phyloP scores from a whole-genome alignment of 2,329 filamentous ascomycete genomes.

The Ceratocystis alfenasii region DNA sequence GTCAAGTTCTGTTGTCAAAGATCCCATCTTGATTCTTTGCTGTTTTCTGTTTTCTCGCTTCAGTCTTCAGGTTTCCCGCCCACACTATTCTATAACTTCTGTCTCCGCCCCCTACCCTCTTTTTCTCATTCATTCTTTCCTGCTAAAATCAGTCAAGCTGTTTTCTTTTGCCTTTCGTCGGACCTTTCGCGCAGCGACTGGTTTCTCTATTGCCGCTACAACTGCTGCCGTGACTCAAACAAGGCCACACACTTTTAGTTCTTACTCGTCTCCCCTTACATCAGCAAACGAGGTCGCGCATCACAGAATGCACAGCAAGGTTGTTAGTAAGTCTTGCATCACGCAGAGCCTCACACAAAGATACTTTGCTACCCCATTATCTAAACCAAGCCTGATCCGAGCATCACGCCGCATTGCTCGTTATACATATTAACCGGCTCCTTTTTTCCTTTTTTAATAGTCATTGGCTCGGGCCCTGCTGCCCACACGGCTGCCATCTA shows the following conservation, averaged over 20 bases:
- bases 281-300: constrained; percentile 2
- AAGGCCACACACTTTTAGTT: constrained; percentile 6
- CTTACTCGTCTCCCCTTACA: constrained; percentile 6
- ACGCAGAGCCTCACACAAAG: background rate
- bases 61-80: too few species aligned
- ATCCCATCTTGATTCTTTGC: background rate
- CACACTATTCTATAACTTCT: background rate
- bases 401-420: background rate
- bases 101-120: background rate
- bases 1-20: background rate
- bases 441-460: constrained; percentile 29
- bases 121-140: background rate
- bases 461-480: constrained; percentile 89
- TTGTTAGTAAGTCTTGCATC: constrained; percentile 58
- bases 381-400: background rate
- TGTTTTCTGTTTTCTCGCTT: constrained; percentile 4
- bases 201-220: constrained; percentile 61
- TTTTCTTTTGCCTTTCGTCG: constrained; percentile 74
- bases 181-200: constrained; percentile 60
- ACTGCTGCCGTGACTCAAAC: constrained; percentile 36
- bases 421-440: background rate
- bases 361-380: too few species aligned
- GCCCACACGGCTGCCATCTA: constrained; percentile 97
- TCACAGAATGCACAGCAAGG: constrained; percentile 70
- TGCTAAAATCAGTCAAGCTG: constrained; percentile 51